phyloP scores from a whole-genome alignment of 208 protist species.

The Trypanosoma brucei region DNA sequence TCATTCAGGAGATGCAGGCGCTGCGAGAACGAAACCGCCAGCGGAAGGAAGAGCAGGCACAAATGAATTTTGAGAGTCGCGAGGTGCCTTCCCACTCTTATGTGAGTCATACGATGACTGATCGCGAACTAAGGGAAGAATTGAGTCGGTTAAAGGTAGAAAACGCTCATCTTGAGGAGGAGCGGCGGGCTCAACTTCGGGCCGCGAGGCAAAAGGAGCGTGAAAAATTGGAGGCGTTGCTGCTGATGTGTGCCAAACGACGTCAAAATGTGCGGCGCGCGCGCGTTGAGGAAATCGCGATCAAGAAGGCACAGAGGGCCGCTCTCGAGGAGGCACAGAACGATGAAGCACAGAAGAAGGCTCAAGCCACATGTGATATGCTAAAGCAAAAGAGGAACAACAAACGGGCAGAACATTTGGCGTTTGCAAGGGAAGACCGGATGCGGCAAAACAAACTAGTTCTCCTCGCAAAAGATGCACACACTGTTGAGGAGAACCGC shows the following conservation, averaged over 20 bases:
- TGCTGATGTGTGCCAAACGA: slow-evolving; percentile 18
- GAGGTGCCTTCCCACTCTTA: not conserved
- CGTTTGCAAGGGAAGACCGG: slow-evolving; percentile 34
- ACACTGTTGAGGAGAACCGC: slow-evolving; percentile 59
- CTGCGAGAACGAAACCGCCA: slow-evolving; percentile 49
- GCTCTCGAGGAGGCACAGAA: slow-evolving; percentile 25
- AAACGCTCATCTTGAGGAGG: slow-evolving; percentile 10
- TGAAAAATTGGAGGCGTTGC: slow-evolving; percentile 19
- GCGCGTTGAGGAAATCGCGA: slow-evolving; percentile 23
- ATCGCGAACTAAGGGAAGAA: slow-evolving; percentile 9
- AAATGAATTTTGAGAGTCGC: slow-evolving; percentile 9
- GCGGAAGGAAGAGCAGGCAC: slow-evolving; percentile 19
- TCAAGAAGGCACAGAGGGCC: slow-evolving; percentile 21
- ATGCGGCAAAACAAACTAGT: slow-evolving; percentile 53
- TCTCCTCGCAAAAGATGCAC: slow-evolving; percentile 49
- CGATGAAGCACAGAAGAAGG: slow-evolving; percentile 32
- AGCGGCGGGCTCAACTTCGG: slow-evolving; percentile 7
- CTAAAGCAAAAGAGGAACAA: slow-evolving; percentile 39
- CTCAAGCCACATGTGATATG: slow-evolving; percentile 46
- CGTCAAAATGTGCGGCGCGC: slow-evolving; percentile 32
- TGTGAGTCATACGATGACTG: slow-evolving; percentile 5
- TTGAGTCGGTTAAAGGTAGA: slow-evolving; percentile 10
- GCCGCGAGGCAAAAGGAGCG: slow-evolving; percentile 11
- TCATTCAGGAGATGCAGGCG: slow-evolving; percentile 61
- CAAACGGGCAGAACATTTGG: slow-evolving; percentile 24